Evolutionary conservation across 306 rosid genomes (phyloP).

Genomic region (Geum urbanum): DNA sequence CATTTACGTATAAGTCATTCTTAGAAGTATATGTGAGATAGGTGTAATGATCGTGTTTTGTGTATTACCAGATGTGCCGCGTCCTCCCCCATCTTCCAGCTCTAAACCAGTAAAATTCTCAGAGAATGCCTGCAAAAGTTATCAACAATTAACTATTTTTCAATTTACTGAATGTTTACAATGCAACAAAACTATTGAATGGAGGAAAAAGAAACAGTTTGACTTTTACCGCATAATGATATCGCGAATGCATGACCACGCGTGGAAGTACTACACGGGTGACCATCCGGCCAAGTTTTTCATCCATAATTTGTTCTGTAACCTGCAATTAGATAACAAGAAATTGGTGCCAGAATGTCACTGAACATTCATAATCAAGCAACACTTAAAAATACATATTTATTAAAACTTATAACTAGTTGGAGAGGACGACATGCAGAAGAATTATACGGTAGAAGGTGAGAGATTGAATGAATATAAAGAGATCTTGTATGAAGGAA

Average conservation of each 20-base stretch:
- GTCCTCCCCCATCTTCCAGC: conserved; percentile 99
- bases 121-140: conserved; percentile 71
- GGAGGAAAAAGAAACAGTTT: neutral
- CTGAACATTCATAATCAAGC: neutral
- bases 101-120: conserved; percentile 89
- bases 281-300: conserved; percentile 81
- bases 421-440: neutral
- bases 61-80: conserved; percentile 87
- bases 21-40: neutral
- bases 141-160: conserved; percentile 21
- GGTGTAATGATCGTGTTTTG: neutral
- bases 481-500: neutral
- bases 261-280: conserved; percentile 97
- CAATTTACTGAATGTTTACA: conserved; percentile 8
- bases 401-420: too few relatives aligned
- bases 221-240: conserved; percentile 76
- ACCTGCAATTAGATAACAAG: conserved; percentile 47
- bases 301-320: conserved; percentile 86
- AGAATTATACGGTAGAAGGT: neutral
- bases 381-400: neutral
- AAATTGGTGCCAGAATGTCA: conserved; percentile 19
- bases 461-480: neutral
- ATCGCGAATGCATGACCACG: conserved; percentile 90
- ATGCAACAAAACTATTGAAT: neutral
- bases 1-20: neutral